A percentile compares a stretch with the other conserved stretches of the same genome.
phyloP scores from a whole-genome alignment of 1,284 basidiomycete genomes.

The Cutaneotrichosporon cyanovorans region DNA sequence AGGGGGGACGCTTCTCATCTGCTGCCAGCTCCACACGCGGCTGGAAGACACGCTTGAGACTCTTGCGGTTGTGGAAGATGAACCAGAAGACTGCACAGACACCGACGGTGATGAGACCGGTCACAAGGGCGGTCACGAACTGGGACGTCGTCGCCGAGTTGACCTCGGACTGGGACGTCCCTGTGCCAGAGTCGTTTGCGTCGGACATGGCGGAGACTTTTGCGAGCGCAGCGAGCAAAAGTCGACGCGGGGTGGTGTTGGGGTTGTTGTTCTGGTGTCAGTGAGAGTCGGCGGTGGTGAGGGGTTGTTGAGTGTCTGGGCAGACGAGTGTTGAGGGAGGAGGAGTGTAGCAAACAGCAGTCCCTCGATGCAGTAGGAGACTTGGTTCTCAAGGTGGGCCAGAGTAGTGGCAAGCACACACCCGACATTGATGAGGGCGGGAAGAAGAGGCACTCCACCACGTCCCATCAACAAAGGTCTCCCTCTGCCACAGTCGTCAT shows the following conservation, averaged over 20 bases:
- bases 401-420: too few species aligned
- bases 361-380: too few species aligned
- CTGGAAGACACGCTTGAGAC: slow-evolving; percentile 36
- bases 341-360: too few species aligned
- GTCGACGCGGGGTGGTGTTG: neutral
- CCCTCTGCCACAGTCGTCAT: too few species aligned
- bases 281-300: too few species aligned
- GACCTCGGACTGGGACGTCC: neutral
- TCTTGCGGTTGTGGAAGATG: slow-evolving; percentile 28
- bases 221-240: too few species aligned
- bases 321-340: too few species aligned
- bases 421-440: too few species aligned
- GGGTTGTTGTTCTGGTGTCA: neutral
- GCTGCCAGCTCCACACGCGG: slow-evolving; percentile 35
- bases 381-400: too few species aligned
- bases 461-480: too few species aligned
- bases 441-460: too few species aligned
- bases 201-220: neutral
- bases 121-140: slow-evolving; percentile 43
- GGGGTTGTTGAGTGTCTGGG: too few species aligned
- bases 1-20: slow-evolving; percentile 23
- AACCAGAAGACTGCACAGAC: slow-evolving; percentile 32
- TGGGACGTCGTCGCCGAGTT: slow-evolving; percentile 27
- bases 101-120: slow-evolving; percentile 36
- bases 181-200: neutral